Evolutionary conservation across 306 rosid species (phyloP), one percentile per base, ranked within the genome.

Genomic region (Casuarina glauca): DNA sequence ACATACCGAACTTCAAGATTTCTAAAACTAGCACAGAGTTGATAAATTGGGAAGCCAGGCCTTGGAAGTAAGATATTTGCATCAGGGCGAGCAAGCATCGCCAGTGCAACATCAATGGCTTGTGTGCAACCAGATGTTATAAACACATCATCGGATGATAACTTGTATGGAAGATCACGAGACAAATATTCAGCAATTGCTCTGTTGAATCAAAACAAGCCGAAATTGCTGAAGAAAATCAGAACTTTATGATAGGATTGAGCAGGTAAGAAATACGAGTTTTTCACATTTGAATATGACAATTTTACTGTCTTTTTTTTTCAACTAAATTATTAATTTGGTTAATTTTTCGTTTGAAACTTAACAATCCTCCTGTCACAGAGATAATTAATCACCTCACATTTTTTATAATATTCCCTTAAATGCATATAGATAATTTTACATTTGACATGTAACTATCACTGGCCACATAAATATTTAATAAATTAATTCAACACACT

Each of bases 41-140:
- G 89, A 83, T 95, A 92, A 79, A 95, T 88, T 13, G 98, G 97
- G 81, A 95, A 95, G 82, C 98, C 93, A 13, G 98, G 98, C 73
- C 92, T 91, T 55, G 98, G 98, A 83, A 95, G 89, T 89, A 95
- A 80, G 72, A 95, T 88, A 78, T 92, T 95, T 75, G 97, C 98
- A 19, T 88, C 88, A 0, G 98, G 93, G 32, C 79, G 97, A 61
- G 97, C 90, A 46, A 95, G 93, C 97, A 92, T 85, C 2, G 91
- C 83, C 76, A 95, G 82, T 3, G 98, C 86, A 15, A 92, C 93
- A 69, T 95, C 98, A 82, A 95, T 95, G 39, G 98, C 98, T 85
- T 95, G 98, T 58, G 98, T 94, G 87, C 98, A 92, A 75, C 98
- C 98, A 73, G 87, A 89, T 12, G 98, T 94, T 82, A 94, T 63